Percentiles rank a stretch among this genome's conserved stretches.
phyloP scores from a whole-genome alignment of 345 rosid species.

The Pistacia vera region DNA sequence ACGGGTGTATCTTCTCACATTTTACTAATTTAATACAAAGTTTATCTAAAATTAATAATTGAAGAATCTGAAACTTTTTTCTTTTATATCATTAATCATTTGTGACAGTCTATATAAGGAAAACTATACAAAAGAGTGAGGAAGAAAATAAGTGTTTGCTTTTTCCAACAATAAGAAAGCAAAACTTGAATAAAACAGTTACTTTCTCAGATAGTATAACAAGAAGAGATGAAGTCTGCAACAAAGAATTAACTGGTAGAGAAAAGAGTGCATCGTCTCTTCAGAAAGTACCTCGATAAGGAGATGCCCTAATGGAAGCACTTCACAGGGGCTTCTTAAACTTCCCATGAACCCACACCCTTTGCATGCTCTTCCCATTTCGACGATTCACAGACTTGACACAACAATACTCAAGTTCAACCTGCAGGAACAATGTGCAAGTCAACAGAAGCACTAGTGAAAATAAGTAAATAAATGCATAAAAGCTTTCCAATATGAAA shows the following conservation, averaged over 20 bases:
- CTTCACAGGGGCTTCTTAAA: slow-evolving; percentile 60
- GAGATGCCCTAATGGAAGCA: not conserved
- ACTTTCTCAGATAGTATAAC: not conserved
- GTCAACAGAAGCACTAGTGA: slow-evolving; percentile 7
- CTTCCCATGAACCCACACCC: slow-evolving; percentile 97
- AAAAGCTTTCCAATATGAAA: not conserved
- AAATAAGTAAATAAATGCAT: not conserved
- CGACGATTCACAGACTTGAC: slow-evolving; percentile 68
- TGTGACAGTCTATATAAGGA: not conserved
- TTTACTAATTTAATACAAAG: no score
- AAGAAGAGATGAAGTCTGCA: not conserved
- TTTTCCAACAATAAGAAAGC: not conserved
- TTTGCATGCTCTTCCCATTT: slow-evolving; percentile 68
- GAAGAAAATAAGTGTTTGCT: not conserved
- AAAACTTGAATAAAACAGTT: not conserved
- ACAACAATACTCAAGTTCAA: slow-evolving; percentile 87
- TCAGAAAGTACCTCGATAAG: slow-evolving; percentile 1
- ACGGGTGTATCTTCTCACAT: no score
- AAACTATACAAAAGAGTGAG: not conserved
- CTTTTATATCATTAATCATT: not conserved
- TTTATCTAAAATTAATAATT: no score
- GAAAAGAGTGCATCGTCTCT: not conserved
- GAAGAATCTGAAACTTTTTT: not conserved
- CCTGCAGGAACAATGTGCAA: slow-evolving; percentile 39
- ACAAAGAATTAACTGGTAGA: not conserved